A percentile compares a stretch with the other conserved stretches of the same genome.
These are phyloP conservation scores for Carallia pectinifolia DNA, from an alignment of 345 rosid genomes.

Conservation along the genomic window DNA sequence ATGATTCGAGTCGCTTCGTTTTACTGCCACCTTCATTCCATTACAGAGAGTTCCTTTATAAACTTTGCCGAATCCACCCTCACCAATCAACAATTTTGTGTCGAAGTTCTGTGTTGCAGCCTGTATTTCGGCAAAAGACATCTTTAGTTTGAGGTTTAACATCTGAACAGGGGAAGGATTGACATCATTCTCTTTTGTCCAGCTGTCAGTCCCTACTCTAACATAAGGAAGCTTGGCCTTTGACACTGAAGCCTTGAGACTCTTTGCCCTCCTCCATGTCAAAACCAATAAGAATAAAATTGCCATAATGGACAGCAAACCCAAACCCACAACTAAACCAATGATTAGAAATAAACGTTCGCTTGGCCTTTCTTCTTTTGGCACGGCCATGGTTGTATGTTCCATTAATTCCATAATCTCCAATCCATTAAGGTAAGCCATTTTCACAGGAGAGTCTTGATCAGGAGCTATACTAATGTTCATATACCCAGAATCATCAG, in stretches of 20 bases:
- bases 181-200: background rate
- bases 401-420: conserved; percentile 18
- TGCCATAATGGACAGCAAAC: background rate
- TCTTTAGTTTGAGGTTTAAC: conserved; percentile 19
- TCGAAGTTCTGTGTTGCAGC: conserved; percentile 9
- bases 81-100: conserved; percentile 7
- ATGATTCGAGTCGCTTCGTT: conserved; percentile 13
- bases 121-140: conserved; percentile 18
- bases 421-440: conserved; percentile 14
- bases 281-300: background rate
- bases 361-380: background rate
- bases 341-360: background rate
- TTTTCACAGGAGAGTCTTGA: background rate
- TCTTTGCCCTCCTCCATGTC: background rate
- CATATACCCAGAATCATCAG: conserved; percentile 16
- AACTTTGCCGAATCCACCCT: conserved; percentile 14
- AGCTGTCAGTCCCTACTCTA: background rate
- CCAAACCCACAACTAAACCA: background rate
- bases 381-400: background rate
- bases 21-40: conserved; percentile 16
- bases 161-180: conserved; percentile 1
- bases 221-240: background rate
- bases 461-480: conserved; percentile 13
- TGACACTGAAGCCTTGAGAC: background rate
- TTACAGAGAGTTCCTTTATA: background rate